Evolutionary conservation across 768 basidiomycete species (phyloP).

Genomic region (Boletus sensibilis): DNA sequence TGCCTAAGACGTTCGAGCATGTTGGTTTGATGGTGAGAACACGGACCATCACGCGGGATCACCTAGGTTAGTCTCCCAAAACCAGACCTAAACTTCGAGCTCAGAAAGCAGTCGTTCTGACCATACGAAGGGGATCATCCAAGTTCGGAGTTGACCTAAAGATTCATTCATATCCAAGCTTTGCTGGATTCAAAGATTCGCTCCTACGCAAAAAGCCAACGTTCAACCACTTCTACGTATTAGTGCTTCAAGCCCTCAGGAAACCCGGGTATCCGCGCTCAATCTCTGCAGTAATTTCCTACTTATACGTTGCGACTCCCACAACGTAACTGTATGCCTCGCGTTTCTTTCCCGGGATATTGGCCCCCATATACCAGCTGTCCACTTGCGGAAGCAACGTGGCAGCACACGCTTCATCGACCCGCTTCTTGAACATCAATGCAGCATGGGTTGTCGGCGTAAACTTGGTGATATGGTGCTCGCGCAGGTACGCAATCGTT

Average conservation of each 20-base stretch:
- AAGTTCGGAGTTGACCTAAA: background rate
- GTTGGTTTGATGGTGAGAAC: background rate
- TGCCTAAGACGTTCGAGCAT: slow-evolving; percentile 72
- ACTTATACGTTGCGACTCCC: background rate
- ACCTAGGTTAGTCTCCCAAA: no score
- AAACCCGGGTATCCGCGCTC: slow-evolving; percentile 13
- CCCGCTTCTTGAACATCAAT: slow-evolving; percentile 8
- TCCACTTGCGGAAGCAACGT: background rate
- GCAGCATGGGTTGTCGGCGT: slow-evolving; percentile 7
- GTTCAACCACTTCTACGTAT: no score
- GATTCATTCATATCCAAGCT: background rate
- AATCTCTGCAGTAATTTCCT: slow-evolving; percentile 8
- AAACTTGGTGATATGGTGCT: slow-evolving; percentile 16
- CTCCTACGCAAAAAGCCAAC: no score
- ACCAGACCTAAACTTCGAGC: no score
- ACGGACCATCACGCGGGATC: background rate
- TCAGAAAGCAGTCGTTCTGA: no score
- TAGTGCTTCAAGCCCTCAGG: slow-evolving; percentile 1
- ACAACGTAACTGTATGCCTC: slow-evolving; percentile 6
- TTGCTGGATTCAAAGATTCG: no score
- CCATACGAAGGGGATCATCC: no score
- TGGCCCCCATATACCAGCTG: slow-evolving; percentile 9
- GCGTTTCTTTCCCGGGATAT: slow-evolving; percentile 11
- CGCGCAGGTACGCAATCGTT: slow-evolving; percentile 10
- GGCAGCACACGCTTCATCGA: background rate